Evolutionary conservation across 2,329 filamentous ascomycete genomes (phyloP).

Genomic region (Aspergillus phoenicis): DNA sequence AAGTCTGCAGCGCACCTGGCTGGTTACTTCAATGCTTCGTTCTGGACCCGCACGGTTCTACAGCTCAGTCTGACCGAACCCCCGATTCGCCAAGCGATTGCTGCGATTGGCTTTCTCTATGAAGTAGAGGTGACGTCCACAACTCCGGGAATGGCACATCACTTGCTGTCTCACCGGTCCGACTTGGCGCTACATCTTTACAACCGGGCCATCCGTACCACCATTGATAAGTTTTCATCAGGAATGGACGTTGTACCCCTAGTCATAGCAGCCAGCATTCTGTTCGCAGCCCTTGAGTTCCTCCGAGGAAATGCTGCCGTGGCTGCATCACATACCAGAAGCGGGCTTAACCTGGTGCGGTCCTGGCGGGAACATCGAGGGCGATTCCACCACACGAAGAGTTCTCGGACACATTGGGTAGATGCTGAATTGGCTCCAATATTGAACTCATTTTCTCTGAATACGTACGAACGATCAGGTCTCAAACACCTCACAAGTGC

Average conservation of each 20-base stretch:
- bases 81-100: slow-evolving; percentile 65
- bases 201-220: slow-evolving; percentile 17
- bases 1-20: slow-evolving; percentile 66
- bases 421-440: slow-evolving; percentile 24
- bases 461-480: slow-evolving; percentile 10
- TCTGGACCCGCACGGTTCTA: slow-evolving; percentile 66
- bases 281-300: slow-evolving; percentile 67
- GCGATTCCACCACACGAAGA: neutral
- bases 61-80: slow-evolving; percentile 65
- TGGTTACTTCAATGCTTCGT: slow-evolving; percentile 67
- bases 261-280: slow-evolving; percentile 60
- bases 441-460: slow-evolving; percentile 20
- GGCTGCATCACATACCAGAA: slow-evolving; percentile 22
- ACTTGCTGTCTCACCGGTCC: slow-evolving; percentile 27
- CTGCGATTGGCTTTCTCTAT: slow-evolving; percentile 68
- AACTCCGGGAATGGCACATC: slow-evolving; percentile 37
- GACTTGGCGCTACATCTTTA: slow-evolving; percentile 17
- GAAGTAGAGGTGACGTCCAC: slow-evolving; percentile 48
- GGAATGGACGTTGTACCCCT: slow-evolving; percentile 52
- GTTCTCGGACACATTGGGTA: slow-evolving; percentile 17
- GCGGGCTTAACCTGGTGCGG: slow-evolving; percentile 21
- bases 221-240: slow-evolving; percentile 39
- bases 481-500: neutral
- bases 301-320: slow-evolving; percentile 32
- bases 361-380: slow-evolving; percentile 13